A percentile compares a stretch with the other conserved stretches of the same genome.
Evolutionary conservation across 2,329 filamentous ascomycete genomes (phyloP).

Genomic region (Diaporthe sp.): DNA sequence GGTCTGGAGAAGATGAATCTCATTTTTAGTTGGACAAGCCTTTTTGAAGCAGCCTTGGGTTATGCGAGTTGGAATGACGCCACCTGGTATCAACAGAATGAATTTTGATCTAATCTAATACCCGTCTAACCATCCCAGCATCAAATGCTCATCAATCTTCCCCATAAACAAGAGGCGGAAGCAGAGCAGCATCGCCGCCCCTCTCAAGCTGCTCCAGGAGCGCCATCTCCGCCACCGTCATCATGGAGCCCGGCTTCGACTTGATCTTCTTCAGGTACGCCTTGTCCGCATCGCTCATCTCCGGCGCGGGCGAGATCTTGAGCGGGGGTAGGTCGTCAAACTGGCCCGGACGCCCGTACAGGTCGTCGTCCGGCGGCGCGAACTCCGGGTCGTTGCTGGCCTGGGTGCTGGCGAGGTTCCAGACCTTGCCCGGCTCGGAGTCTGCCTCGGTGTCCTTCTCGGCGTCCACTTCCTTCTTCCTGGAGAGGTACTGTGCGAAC

Average conservation of each 20-base stretch:
- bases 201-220: conserved; percentile 23
- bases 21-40: too few relatives aligned
- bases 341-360: not conserved
- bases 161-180: not conserved
- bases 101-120: too few relatives aligned
- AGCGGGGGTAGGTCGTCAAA: not conserved
- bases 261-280: conserved; percentile 24
- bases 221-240: conserved; percentile 3
- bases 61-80: too few relatives aligned
- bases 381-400: conserved; percentile 28
- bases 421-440: conserved; percentile 3
- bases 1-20: too few relatives aligned
- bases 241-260: not conserved
- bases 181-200: not conserved
- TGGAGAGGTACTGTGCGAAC: conserved; percentile 29
- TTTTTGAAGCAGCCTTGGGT: too few relatives aligned
- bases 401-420: conserved; percentile 31
- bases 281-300: conserved; percentile 30
- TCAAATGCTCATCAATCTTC: not conserved
- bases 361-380: not conserved
- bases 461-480: conserved; percentile 34
- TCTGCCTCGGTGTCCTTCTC: conserved; percentile 34
- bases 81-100: too few relatives aligned
- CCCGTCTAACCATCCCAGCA: not conserved
- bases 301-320: not conserved